Evolutionary conservation across 345 rosid species (phyloP).

Genomic region (Hibiscus mutabilis): DNA sequence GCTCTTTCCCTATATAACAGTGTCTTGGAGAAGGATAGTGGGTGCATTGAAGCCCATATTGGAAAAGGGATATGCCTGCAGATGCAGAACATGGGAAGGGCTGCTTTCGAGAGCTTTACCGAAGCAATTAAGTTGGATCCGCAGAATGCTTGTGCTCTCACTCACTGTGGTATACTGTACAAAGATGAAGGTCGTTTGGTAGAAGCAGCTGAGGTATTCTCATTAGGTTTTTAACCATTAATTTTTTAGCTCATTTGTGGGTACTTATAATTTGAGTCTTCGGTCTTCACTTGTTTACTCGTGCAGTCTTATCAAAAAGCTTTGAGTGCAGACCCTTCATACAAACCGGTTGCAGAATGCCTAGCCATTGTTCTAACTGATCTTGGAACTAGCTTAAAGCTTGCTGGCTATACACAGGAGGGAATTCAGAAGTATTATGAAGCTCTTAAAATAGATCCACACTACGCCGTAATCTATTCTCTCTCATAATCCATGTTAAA

Average conservation of each 20-base stretch:
- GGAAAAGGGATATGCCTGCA: slow-evolving; percentile 99
- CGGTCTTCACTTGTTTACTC: background rate
- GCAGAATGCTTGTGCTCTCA: slow-evolving; percentile 85
- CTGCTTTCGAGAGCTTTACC: slow-evolving; percentile 78
- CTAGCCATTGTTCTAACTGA: slow-evolving; percentile 95
- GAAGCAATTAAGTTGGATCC: slow-evolving; percentile 88
- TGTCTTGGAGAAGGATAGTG: slow-evolving; percentile 62
- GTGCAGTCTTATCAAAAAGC: slow-evolving; percentile 93
- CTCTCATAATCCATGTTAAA: slow-evolving; percentile 5
- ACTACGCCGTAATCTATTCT: slow-evolving; percentile 68
- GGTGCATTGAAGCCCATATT: slow-evolving; percentile 74
- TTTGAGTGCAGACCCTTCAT: slow-evolving; percentile 70
- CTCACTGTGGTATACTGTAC: slow-evolving; percentile 87
- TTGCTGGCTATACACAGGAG: slow-evolving; percentile 90
- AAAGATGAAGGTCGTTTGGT: slow-evolving; percentile 92
- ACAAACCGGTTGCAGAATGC: slow-evolving; percentile 94
- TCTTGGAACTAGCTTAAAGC: slow-evolving; percentile 95
- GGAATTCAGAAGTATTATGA: slow-evolving; percentile 97
- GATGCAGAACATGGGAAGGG: slow-evolving; percentile 81
- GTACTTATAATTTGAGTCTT: background rate
- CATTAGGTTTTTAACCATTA: background rate
- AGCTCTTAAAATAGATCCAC: slow-evolving; percentile 96
- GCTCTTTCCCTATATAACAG: slow-evolving; percentile 74
- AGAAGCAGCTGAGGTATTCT: slow-evolving; percentile 88
- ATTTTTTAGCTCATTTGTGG: background rate